Conservation (phyloP, 768 basidiomycete genomes). For the Rossbeevera mucosa region DNA sequence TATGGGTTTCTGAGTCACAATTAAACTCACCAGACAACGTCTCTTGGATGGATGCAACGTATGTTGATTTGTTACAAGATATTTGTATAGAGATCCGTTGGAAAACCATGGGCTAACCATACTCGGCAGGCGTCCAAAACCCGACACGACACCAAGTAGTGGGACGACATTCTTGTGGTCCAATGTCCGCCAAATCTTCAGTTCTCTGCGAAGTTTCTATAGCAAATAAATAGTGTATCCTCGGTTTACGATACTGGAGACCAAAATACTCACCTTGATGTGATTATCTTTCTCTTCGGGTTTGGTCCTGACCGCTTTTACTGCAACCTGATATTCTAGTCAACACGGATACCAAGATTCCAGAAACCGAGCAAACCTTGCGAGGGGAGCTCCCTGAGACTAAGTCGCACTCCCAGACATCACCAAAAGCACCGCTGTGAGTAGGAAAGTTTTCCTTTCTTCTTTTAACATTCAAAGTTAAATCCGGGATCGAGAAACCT, state of each 20-base stretch:
- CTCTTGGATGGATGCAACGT: background rate
- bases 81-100: constrained; percentile 23
- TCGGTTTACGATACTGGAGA: background rate
- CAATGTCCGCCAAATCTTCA: constrained; percentile 16
- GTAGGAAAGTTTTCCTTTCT: constrained; percentile 6
- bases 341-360: background rate
- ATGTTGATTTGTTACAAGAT: constrained; percentile 12
- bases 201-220: constrained; percentile 29
- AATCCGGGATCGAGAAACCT: constrained; percentile 1
- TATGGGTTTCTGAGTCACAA: background rate
- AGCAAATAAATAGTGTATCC: background rate
- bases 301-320: constrained; percentile 13
- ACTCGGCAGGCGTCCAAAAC: constrained; percentile 28
- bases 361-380: constrained; percentile 2
- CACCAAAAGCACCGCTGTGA: constrained; percentile 14
- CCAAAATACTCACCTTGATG: constrained; percentile 11
- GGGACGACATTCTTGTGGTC: constrained; percentile 27
- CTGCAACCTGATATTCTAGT: constrained; percentile 16
- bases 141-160: constrained; percentile 26
- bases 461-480: background rate
- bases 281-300: background rate
- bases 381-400: background rate
- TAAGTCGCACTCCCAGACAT: constrained; percentile 24
- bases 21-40: constrained; percentile 12
- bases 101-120: constrained; percentile 33